A percentile compares a stretch with the other conserved stretches of the same genome.
These are phyloP conservation scores for Syncephalastrum contaminatum DNA, from an alignment of 371 early-diverging fungal genomes.

Conservation along the genomic window DNA sequence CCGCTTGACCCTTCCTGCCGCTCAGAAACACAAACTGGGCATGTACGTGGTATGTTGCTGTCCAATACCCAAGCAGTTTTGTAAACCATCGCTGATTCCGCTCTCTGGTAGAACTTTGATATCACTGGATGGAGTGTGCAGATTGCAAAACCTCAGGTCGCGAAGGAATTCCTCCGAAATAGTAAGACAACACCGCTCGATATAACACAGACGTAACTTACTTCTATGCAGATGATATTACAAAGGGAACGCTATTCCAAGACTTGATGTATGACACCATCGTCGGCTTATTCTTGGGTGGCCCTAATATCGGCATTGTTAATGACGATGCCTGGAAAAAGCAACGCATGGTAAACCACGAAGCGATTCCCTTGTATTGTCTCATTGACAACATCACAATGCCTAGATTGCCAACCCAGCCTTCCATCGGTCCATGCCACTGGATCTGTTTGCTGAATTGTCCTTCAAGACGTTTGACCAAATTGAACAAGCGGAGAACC, in stretches of 20 bases:
- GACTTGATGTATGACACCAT: slow-evolving; percentile 10
- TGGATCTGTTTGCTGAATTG: slow-evolving; percentile 21
- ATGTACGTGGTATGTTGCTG: slow-evolving; percentile 9
- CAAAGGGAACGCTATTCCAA: too few relatives aligned
- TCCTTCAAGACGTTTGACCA: slow-evolving; percentile 16
- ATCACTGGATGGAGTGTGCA: slow-evolving; percentile 21
- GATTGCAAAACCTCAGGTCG: slow-evolving; percentile 18
- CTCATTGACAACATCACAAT: too few relatives aligned
- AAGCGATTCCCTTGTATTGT: too few relatives aligned
- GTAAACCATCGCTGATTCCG: too few relatives aligned
- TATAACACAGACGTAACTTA: too few relatives aligned
- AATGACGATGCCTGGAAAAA: slow-evolving; percentile 41
- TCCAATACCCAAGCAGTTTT: too few relatives aligned
- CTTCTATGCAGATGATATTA: too few relatives aligned
- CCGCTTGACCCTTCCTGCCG: slow-evolving; percentile 5
- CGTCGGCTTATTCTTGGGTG: slow-evolving; percentile 26
- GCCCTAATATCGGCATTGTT: slow-evolving; percentile 23
- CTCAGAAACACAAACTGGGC: slow-evolving; percentile 1
- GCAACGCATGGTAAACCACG: slow-evolving; percentile 25
- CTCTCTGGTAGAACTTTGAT: slow-evolving; percentile 3
- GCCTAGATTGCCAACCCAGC: slow-evolving; percentile 23
- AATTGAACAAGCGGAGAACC: slow-evolving; percentile 13
- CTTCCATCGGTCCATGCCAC: slow-evolving; percentile 27
- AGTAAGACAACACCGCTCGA: background rate
- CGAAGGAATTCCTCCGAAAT: slow-evolving; percentile 14